Base-by-base conservation (phyloP, 2,329 filamentous ascomycete genomes). In the Fusarium chaquense region DNA sequence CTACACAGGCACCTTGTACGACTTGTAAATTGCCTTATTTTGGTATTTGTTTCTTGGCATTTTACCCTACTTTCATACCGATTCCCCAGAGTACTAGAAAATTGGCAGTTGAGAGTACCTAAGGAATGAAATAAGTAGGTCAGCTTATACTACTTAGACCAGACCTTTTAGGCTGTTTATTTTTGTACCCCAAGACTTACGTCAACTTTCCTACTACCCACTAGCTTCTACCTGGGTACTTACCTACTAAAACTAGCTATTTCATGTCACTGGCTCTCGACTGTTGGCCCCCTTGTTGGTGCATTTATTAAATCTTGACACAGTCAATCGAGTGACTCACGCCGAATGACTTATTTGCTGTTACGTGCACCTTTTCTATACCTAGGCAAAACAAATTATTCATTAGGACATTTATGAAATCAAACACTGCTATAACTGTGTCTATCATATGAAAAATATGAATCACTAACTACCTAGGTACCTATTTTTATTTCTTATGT, bases 321-420 rank as follows among this genome's bases (percentile, higher is more conserved):
- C 43, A 28, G 30, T 20, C 18, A 43, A 18, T 11, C 26, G 69
- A 40, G 70, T 74, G 72, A 74, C 72, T 74, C 72, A 74, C 55
- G 46, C 72, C 72, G 72, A 35, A 60, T 72, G 70, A 73, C 71
- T 69, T 50, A 72, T 69, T 69, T 49, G n/a, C 18, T 22, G 41
- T 47, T 38, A 54, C 41, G 30, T 45, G 38, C 4, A 35, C 38
- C 16, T 50, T 46, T 22, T 26, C 20, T 20, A 57, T 32, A 26
- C 24, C 24, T 26, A 26, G 9, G n/a, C 7, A 57, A 32, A 44
- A 20, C 3, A 6, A 54, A 45, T 10, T 15, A 30, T 26, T 5
- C 26, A 22, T 22, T 22, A 22, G 6, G 6, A 18, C 8, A 4
- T 46, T 38, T 26, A 11, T 4, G 22, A n/a, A 40, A 8, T 3